Conservation (phyloP, 768 basidiomycete genomes). For the Trametopsis cervina region DNA sequence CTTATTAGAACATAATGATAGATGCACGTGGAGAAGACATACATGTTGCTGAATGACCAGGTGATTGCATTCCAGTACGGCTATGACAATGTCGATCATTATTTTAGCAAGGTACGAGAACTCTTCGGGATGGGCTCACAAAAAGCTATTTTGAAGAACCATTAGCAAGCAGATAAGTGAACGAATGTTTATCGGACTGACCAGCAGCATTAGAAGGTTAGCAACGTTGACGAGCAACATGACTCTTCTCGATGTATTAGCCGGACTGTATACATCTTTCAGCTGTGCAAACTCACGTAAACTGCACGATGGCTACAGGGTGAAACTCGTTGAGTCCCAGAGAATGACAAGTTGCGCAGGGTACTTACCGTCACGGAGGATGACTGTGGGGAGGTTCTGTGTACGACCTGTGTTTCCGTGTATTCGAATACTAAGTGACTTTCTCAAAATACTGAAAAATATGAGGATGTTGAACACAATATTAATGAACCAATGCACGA, state of each 20-base stretch:
- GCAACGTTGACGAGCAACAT: neutral
- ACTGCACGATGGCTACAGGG: too few relatives aligned
- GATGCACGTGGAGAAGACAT: neutral
- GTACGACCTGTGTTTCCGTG: neutral
- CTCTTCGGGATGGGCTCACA: neutral
- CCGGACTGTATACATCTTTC: too few relatives aligned
- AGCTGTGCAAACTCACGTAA: too few relatives aligned
- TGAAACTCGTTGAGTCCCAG: too few relatives aligned
- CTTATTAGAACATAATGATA: neutral
- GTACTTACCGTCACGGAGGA: neutral
- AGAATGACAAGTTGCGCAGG: too few relatives aligned
- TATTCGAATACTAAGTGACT: neutral
- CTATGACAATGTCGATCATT: too few relatives aligned
- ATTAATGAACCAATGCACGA: slow-evolving; percentile 2
- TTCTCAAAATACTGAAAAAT: neutral
- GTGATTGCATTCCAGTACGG: slow-evolving; percentile 6
- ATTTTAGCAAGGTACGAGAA: neutral
- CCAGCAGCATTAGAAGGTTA: neutral
- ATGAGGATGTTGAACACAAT: slow-evolving; percentile 2
- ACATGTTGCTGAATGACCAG: slow-evolving; percentile 6
- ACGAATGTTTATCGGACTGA: neutral
- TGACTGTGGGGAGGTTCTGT: neutral
- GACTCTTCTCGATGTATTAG: neutral
- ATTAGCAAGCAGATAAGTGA: too few relatives aligned
- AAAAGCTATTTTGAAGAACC: neutral